These are phyloP conservation scores for Iberis pinnata DNA, from an alignment of 345 rosid genomes.

Conservation along the genomic window DNA sequence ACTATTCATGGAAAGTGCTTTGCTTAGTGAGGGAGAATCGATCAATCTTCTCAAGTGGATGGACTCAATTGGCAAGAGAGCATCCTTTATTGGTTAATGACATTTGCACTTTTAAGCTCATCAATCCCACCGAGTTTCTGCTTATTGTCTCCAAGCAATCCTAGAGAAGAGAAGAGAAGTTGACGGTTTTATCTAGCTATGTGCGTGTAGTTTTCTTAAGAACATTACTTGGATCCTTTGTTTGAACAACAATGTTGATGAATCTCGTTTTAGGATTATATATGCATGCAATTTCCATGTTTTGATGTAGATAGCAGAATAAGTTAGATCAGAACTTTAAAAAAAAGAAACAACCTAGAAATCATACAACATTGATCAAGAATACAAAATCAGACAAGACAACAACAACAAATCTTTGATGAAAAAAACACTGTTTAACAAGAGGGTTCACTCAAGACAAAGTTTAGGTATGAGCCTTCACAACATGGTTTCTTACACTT, in stretches of 20 bases:
- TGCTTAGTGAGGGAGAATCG: slow-evolving; percentile 15
- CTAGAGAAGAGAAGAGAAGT: no score
- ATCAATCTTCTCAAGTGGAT: slow-evolving; percentile 19
- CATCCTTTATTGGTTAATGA: slow-evolving; percentile 13
- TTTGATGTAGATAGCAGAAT: no score
- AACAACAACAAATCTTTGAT: slow-evolving; percentile 15
- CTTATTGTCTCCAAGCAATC: slow-evolving; percentile 8
- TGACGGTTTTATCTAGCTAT: no score
- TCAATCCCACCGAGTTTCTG: slow-evolving; percentile 12
- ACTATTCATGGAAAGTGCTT: slow-evolving; percentile 11
- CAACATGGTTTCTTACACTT: slow-evolving; percentile 78
- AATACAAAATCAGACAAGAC: slow-evolving; percentile 1
- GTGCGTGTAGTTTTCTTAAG: no score
- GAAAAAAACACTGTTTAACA: background rate
- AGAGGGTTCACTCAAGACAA: background rate
- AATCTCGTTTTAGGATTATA: no score
- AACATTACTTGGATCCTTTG: background rate
- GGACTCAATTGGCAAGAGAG: slow-evolving; percentile 15
- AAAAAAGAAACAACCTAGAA: no score
- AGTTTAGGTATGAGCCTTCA: slow-evolving; percentile 36
- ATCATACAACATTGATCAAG: slow-evolving; percentile 1
- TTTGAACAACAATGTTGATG: no score
- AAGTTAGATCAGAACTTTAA: no score
- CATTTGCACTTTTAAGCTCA: slow-evolving; percentile 16
- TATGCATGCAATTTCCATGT: no score